Percentiles rank a stretch among this genome's conserved stretches.
phyloP scores from a whole-genome alignment of 2,329 filamentous ascomycete species.

The Colletotrichum graminicola region DNA sequence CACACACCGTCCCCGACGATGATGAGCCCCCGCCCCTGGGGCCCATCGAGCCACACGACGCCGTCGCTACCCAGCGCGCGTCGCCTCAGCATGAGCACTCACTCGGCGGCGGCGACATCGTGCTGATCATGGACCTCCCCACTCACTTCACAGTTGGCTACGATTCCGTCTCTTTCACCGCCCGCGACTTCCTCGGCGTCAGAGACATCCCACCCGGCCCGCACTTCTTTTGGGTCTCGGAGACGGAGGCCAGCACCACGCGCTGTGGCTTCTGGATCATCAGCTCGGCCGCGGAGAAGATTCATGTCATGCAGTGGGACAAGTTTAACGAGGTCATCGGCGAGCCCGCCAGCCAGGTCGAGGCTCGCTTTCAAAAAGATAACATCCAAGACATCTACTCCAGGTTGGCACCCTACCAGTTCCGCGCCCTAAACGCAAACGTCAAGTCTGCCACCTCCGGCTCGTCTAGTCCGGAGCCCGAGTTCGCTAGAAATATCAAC shows the following conservation, averaged over 20 bases:
- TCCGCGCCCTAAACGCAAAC: constrained; percentile 48
- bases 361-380: constrained; percentile 59
- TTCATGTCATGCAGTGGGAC: constrained; percentile 68
- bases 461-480: constrained; percentile 44
- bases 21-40: constrained; percentile 51
- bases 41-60: constrained; percentile 26
- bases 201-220: constrained; percentile 66
- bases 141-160: constrained; percentile 65
- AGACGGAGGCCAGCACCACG: constrained; percentile 59
- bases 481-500: constrained; percentile 45
- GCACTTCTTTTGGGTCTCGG: constrained; percentile 71
- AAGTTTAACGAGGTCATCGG: constrained; percentile 65
- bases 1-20: constrained; percentile 41
- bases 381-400: constrained; percentile 54
- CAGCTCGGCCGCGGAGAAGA: constrained; percentile 50
- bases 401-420: constrained; percentile 60
- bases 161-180: constrained; percentile 63
- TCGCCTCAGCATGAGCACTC: constrained; percentile 43
- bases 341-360: constrained; percentile 59
- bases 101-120: constrained; percentile 60
- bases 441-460: constrained; percentile 19
- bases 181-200: constrained; percentile 64
- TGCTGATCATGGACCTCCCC: constrained; percentile 66
- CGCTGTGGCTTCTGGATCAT: constrained; percentile 71
- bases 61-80: constrained; percentile 33